Conservation (phyloP, 306 rosid species). For the Lotus japonicus region DNA sequence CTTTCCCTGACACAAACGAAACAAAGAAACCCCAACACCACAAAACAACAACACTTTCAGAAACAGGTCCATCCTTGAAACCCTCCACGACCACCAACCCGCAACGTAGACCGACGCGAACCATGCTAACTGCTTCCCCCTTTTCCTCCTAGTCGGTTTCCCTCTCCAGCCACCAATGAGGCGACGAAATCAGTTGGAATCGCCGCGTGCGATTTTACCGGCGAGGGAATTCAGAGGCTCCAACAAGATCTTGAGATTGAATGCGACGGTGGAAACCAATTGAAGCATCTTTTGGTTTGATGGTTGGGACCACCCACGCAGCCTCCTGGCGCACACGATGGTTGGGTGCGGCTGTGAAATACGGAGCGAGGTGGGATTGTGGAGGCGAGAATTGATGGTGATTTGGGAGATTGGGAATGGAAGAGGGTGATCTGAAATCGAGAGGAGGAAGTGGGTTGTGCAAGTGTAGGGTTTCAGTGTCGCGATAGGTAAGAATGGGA, state of each 20-base stretch:
- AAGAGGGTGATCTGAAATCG: no score
- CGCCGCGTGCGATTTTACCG: slow-evolving; percentile 12
- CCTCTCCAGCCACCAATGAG: slow-evolving; percentile 7
- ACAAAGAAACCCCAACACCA: slow-evolving; percentile 12
- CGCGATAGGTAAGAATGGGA: no score
- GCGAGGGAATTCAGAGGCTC: slow-evolving; percentile 31
- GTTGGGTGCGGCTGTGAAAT: neutral
- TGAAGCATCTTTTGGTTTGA: slow-evolving; percentile 27
- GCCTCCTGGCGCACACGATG: slow-evolving; percentile 14
- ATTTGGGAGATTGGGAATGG: no score
- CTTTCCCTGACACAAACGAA: slow-evolving; percentile 14
- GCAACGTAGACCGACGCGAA: no score
- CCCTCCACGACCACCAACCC: slow-evolving; percentile 28
- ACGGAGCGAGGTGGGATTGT: neutral
- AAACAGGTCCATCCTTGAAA: slow-evolving; percentile 26
- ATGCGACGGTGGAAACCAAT: slow-evolving; percentile 28
- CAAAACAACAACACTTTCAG: slow-evolving; percentile 14
- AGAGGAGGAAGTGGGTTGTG: no score
- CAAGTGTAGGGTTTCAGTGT: no score
- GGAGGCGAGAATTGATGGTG: no score
- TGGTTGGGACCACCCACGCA: neutral
- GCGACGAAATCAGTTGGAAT: neutral
- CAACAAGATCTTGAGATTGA: slow-evolving; percentile 35
- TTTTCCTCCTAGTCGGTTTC: neutral
- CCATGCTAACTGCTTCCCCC: neutral